These are phyloP conservation scores for Hyparrhenia diplandra DNA, from an alignment of 176 grass and related monocot species.

Conservation along the genomic window DNA sequence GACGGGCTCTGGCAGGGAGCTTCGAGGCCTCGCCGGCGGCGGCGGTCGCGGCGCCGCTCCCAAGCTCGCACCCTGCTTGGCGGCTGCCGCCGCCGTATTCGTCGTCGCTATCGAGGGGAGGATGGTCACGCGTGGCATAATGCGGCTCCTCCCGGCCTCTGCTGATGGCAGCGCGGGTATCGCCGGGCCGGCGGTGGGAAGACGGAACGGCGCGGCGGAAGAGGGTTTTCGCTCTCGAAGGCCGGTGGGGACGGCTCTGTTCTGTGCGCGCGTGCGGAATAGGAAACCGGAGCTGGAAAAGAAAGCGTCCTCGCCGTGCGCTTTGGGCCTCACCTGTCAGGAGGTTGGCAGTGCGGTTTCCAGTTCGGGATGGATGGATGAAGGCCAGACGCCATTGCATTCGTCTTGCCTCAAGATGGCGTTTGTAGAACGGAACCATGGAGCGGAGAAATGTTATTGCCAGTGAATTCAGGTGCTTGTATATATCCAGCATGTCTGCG, in stretches of 20 bases:
- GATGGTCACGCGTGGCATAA: neutral
- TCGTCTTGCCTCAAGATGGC: neutral
- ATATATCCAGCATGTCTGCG: neutral
- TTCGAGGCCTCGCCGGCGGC: neutral
- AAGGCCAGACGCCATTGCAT: neutral
- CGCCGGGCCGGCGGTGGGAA: neutral
- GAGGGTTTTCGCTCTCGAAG: slow-evolving; percentile 2
- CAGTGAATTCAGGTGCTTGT: neutral
- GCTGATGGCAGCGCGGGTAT: neutral
- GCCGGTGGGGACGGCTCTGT: too few species aligned
- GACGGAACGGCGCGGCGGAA: neutral
- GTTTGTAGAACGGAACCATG: neutral
- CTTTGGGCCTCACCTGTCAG: neutral
- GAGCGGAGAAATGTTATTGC: neutral
- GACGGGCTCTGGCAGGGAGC: neutral
- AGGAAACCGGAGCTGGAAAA: neutral
- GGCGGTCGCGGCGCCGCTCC: neutral
- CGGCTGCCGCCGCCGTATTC: neutral
- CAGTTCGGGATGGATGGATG: neutral
- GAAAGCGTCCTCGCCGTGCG: neutral
- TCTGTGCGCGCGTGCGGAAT: neutral
- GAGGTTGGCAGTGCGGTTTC: neutral
- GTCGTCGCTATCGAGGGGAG: neutral
- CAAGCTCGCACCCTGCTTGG: neutral
- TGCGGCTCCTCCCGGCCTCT: neutral